Evolutionary conservation across 73 alveolate species (phyloP), one percentile per base, ranked within the genome.

Genomic region (Urostyla sp.): DNA sequence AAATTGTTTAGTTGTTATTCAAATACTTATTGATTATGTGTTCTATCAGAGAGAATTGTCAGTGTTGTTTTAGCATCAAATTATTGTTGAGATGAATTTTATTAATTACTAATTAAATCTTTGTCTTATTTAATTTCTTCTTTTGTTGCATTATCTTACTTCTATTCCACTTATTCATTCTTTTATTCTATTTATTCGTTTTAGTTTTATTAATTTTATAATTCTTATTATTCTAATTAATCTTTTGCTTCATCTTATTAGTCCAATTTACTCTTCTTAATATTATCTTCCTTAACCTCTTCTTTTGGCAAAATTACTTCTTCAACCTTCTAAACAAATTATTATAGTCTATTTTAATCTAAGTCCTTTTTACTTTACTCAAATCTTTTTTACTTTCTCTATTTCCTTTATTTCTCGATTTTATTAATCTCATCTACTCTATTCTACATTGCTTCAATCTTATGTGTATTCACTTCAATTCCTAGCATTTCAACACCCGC

Each of bases 401-500:
- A 57, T 63, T 50, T 63, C 50, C 60, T 67, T n/a, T 57, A n/a
- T 45, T 60, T 72, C 40, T 54, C 67, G 1, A 57, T 31, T 50
- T 75, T 75, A 5, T 20, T 28, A 21, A 78, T 59, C 45, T 35
- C 51, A 10, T 61, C 60, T 20, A 44, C 52, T 61, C 74, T 78
- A 27, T 50, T 28, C 82, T 77, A 55, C 26, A 43, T 77, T 37
- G 58, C 18, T 40, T 54, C 82, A 11, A 54, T 81, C 80, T 40
- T 56, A 35, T 18, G 31, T 46, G 26, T 50, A 30, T 66, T 66
- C 10, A 31, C 28, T 55, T 48, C 73, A 6, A 53, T 59, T 0
- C 66, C 75, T 7, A 83, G 50, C 27, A 46, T 73, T 57, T 61
- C 67, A 58, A 56, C 40, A 0, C 87, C 60, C 8, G 55, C 43